Conservation (phyloP, 2,329 filamentous ascomycete genomes). For the Rhynchosporium secalis region DNA sequence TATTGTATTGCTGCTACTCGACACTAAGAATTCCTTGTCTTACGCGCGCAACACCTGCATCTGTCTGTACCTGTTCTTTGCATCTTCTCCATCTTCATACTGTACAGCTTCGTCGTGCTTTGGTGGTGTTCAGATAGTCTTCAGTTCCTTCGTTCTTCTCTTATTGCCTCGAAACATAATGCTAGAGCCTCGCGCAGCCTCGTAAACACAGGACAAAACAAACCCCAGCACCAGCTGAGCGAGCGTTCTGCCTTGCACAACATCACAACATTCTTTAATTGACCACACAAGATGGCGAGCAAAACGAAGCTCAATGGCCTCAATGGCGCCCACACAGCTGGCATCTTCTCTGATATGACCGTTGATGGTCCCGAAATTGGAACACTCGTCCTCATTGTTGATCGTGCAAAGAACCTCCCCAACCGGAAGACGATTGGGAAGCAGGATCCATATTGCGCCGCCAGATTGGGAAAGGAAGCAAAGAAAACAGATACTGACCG, state of each 20-base stretch:
- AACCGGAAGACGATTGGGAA: conserved; percentile 98
- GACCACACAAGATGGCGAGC: conserved; percentile 46
- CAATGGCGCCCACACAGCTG: conserved; percentile 76
- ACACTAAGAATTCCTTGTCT: neutral
- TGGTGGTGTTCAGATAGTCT: conserved; percentile 16
- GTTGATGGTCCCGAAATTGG: conserved; percentile 92
- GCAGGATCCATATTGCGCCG: conserved; percentile 96
- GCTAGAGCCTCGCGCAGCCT: conserved; percentile 29
- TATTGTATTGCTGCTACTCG: neutral
- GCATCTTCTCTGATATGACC: conserved; percentile 92
- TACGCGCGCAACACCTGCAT: neutral
- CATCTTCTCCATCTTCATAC: conserved; percentile 8
- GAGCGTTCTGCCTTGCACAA: conserved; percentile 4
- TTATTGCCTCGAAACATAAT: conserved; percentile 26
- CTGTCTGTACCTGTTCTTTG: conserved; percentile 4
- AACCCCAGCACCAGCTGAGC: conserved; percentile 15
- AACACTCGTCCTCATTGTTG: conserved; percentile 86
- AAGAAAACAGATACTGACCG: conserved; percentile 96
- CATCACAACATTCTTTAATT: conserved; percentile 11
- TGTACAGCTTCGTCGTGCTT: conserved; percentile 13
- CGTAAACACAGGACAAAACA: conserved; percentile 25
- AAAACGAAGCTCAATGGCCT: conserved; percentile 56
- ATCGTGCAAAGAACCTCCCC: conserved; percentile 94
- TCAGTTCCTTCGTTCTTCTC: conserved; percentile 5
- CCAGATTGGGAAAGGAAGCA: conserved; percentile 90